Conservation (phyloP, 2,329 filamentous ascomycete genomes). For the Aspergillus sp. region DNA sequence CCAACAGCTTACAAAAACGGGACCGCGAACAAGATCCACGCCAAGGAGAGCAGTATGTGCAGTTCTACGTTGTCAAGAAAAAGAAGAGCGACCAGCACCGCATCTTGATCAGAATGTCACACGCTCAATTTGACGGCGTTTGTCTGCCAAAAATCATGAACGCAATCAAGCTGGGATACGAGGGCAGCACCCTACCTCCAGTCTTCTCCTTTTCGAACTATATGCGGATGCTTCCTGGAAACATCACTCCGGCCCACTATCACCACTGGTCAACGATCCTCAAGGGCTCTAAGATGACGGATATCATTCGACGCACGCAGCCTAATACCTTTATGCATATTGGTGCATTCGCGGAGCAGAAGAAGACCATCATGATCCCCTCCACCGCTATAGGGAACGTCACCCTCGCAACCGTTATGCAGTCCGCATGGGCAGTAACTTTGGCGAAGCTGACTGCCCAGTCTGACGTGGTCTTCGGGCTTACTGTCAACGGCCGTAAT, state of each 20-base stretch:
- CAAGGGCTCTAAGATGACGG: constrained; percentile 54
- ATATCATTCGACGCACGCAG: constrained; percentile 36
- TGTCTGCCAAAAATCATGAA: constrained; percentile 63
- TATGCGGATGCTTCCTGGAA: constrained; percentile 43
- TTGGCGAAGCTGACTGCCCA: constrained; percentile 57
- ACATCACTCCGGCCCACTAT: constrained; percentile 50
- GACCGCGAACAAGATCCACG: constrained; percentile 60
- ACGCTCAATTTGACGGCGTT: constrained; percentile 70
- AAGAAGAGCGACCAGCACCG: constrained; percentile 49
- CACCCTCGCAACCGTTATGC: constrained; percentile 66
- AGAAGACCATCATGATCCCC: constrained; percentile 37
- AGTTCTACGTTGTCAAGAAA: constrained; percentile 58
- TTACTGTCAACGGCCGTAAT: constrained; percentile 66
- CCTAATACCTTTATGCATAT: constrained; percentile 40
- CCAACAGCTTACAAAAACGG: constrained; percentile 54
- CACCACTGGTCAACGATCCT: constrained; percentile 65
- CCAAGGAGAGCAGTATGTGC: constrained; percentile 62
- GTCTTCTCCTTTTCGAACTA: constrained; percentile 51
- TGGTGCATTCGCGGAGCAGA: constrained; percentile 39
- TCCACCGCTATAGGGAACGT: constrained; percentile 57
- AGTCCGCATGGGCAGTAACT: constrained; percentile 66
- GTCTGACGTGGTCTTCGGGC: constrained; percentile 65
- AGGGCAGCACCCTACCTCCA: constrained; percentile 41
- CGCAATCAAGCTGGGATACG: constrained; percentile 60
- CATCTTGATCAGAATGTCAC: constrained; percentile 62